phyloP scores from a whole-genome alignment of 1,139 yeast species.

The Sugiyamaella japonica region DNA sequence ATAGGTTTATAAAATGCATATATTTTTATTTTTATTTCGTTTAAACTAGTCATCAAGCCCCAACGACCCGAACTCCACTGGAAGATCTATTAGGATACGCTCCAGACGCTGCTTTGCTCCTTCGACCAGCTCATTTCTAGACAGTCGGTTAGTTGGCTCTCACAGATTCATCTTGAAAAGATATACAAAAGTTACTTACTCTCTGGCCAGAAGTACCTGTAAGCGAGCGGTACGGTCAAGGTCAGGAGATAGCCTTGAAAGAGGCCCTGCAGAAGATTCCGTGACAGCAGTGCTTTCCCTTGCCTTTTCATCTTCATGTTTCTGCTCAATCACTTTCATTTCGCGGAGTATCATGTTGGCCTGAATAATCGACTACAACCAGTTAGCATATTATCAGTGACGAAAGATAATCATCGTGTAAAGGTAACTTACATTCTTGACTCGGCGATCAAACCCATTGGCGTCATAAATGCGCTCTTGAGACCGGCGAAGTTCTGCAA shows the following conservation, averaged over 20 bases:
- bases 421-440: slow-evolving; percentile 22
- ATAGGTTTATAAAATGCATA: background rate
- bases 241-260: background rate
- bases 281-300: background rate
- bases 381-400: background rate
- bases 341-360: slow-evolving; percentile 10
- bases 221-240: slow-evolving; percentile 1
- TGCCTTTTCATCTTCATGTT: background rate
- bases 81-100: slow-evolving; percentile 9
- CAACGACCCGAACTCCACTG: slow-evolving; percentile 5
- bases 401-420: slow-evolving; percentile 7
- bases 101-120: slow-evolving; percentile 11
- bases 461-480: slow-evolving; percentile 24
- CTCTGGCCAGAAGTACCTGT: slow-evolving; percentile 12
- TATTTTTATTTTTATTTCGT: background rate
- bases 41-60: slow-evolving; percentile 2
- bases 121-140: slow-evolving; percentile 7
- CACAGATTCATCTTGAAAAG: background rate
- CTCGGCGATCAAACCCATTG: slow-evolving; percentile 30
- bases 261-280: background rate
- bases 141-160: background rate
- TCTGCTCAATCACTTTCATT: slow-evolving; percentile 9
- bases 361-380: slow-evolving; percentile 13
- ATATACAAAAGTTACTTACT: slow-evolving; percentile 5
- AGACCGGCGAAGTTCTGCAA: slow-evolving; percentile 44